phyloP scores from a whole-genome alignment of 1,284 basidiomycete species.

The Ceratobasidium sp. region DNA sequence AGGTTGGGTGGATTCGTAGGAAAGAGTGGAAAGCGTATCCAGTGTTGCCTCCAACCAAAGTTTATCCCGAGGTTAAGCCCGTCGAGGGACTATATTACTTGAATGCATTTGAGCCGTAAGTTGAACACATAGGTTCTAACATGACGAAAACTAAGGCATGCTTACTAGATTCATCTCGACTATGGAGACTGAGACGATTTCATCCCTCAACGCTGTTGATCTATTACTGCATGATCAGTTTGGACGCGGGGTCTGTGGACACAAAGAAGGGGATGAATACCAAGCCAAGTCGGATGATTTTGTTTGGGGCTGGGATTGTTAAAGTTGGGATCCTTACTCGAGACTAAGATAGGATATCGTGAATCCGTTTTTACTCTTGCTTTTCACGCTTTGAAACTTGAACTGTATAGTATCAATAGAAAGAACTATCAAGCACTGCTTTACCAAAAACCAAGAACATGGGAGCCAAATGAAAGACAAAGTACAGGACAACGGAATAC shows the following conservation, averaged over 20 bases:
- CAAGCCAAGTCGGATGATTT: constrained; percentile 40
- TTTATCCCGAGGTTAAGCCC: constrained; percentile 78
- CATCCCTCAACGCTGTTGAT: constrained; percentile 83
- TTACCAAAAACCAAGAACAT: background rate
- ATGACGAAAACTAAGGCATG: constrained; percentile 34
- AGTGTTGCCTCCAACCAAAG: constrained; percentile 66
- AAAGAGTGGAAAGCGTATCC: constrained; percentile 88
- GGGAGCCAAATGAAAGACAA: background rate
- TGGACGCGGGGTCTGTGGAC: constrained; percentile 63
- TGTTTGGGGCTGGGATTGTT: constrained; percentile 45
- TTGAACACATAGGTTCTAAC: constrained; percentile 43
- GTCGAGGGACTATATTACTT: constrained; percentile 84
- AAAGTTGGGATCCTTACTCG: too few species aligned
- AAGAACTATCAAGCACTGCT: constrained; percentile 9
- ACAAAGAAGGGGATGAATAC: constrained; percentile 27
- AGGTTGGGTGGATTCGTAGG: constrained; percentile 81
- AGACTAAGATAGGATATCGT: background rate
- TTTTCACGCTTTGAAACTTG: too few species aligned
- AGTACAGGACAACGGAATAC: background rate
- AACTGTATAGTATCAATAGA: constrained; percentile 15
- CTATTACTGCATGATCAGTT: constrained; percentile 74
- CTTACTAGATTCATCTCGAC: constrained; percentile 71
- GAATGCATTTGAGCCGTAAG: constrained; percentile 85
- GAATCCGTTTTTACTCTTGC: background rate
- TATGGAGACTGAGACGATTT: constrained; percentile 91